Evolutionary conservation across 1,284 basidiomycete species (phyloP).

Genomic region (Mycena citricolor): DNA sequence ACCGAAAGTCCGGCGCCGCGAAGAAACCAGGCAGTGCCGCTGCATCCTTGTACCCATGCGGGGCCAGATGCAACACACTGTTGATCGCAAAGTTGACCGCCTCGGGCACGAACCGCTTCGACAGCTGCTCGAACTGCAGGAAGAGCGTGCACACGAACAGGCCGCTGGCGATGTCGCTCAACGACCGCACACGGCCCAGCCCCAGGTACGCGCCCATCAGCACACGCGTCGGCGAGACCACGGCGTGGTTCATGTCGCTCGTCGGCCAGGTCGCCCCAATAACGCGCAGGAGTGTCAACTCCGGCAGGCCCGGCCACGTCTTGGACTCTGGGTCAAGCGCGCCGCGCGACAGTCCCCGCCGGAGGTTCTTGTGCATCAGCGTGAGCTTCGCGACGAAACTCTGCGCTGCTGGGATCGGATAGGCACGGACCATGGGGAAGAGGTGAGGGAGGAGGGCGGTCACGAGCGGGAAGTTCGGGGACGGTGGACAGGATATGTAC

Average conservation of each 20-base stretch:
- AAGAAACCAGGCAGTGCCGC: constrained; percentile 62
- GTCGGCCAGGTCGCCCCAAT: constrained; percentile 89
- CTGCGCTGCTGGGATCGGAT: constrained; percentile 79
- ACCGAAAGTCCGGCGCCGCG: constrained; percentile 71
- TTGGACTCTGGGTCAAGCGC: constrained; percentile 62
- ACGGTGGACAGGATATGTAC: constrained; percentile 67
- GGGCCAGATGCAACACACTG: constrained; percentile 71
- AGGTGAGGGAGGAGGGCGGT: constrained; percentile 82
- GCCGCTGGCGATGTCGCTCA: constrained; percentile 80
- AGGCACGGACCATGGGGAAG: constrained; percentile 75
- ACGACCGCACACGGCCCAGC: constrained; percentile 75
- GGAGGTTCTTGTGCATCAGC: constrained; percentile 94
- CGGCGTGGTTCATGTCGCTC: constrained; percentile 90
- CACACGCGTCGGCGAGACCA: constrained; percentile 83
- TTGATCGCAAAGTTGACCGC: constrained; percentile 82
- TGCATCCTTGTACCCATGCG: constrained; percentile 50
- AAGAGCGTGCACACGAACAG: constrained; percentile 88
- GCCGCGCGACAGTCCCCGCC: constrained; percentile 79
- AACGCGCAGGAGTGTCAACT: constrained; percentile 80
- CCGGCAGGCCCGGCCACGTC: constrained; percentile 88
- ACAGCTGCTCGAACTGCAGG: constrained; percentile 79
- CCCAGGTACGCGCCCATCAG: constrained; percentile 92
- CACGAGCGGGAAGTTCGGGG: constrained; percentile 61
- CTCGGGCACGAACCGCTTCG: constrained; percentile 90
- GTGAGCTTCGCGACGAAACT: constrained; percentile 83